Base-by-base conservation (phyloP, 306 rosid species). In the Carpinus fangiana region DNA sequence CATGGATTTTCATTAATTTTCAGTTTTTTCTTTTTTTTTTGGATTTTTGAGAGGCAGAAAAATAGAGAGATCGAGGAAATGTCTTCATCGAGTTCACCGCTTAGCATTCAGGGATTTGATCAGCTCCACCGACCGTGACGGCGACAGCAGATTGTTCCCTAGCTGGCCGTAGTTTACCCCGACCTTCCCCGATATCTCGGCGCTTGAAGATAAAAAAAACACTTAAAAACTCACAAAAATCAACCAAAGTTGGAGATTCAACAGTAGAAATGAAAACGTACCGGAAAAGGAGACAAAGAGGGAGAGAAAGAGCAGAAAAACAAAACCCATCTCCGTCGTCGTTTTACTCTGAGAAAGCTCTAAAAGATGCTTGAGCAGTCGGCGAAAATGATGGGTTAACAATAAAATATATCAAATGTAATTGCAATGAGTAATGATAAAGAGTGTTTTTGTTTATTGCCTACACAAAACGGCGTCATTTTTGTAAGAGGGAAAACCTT, bases 101-200 rank as follows among this genome's bases (percentile, higher is more conserved):
- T 88, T 85, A 7, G 93, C 92, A 38, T 81, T 84, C 2, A 93
- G 79, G n/a, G 84, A 78, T 21, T 88, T 77, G 75, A 93, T 86
- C 2, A 88, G 88, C 28, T 74, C 65, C 59, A 91, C 84, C 0
- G 93, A 90, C 20, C 48, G 64, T 7, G 73, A 47, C 8, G 98
- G 89, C 0, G 88, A 8, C 2, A 92, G 98, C 3, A 93, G 93
- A 47, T 93, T 83, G 87, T 88, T 82, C 3, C 97, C 98, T 18
- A 94, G 81, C 82, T 84, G 87, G 8, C 98, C 98, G 71, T 85
- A 92, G 88, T 90, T 89, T 20, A 94, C 72, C 14, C 98, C 98
- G 14, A 83, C 85, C 66, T 61, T 59, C 14, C 20, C 65, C 20
- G 90, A 86, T 20, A 89, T 18, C 74, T 81, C 80, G 50, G 84